Evolutionary conservation across 805 yeast genomes (phyloP), one percentile per base, ranked within the genome.

Genomic region (Myxozyma kluyveri): DNA sequence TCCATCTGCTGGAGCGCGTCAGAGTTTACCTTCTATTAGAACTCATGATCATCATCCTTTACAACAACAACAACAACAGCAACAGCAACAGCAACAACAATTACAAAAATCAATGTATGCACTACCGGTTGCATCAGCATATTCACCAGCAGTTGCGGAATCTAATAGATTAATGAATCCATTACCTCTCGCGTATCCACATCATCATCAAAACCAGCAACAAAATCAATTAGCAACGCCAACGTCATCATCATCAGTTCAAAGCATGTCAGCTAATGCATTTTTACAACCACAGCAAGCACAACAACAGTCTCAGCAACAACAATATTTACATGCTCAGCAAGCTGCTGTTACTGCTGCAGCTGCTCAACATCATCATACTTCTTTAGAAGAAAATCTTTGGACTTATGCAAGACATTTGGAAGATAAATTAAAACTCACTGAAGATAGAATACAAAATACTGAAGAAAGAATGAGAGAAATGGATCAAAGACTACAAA

Each of bases 401-500:
- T 54, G 60, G 61, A 44, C 52, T 14, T 42, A 61, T 39, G 65
- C 65, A 12, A 58, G 65, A 29, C 50, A 59, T 31, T 56, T 68
- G 33, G 70, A 68, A 44, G 60, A 62, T 18, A 60, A 66, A 5
- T 47, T 68, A 21, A 53, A 64, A 17, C 60, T 60, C 21, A 50
- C 65, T 18, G 71, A 68, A 48, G 67, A 64, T 21, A 62, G 69
- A n/a, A 44, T 67, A 31, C 57, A 59, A 35, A 59, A 62, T n/a
- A 52, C 68, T 9, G 71, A 67, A 42, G 60, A 59, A 40, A 57
- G 70, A 19, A 47, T 65, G 22, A 53, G 64, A 17, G 60, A 61
- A 21, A 50, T 65, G 21, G 71, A 68, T 48, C 67, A 64, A 22
- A 62, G 69, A n/a, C 45, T 67, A 31, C 57, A 59, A 35, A 59